phyloP scores from a whole-genome alignment of 352 stramenopile genomes.

The Globisporangium megalacanthum region DNA sequence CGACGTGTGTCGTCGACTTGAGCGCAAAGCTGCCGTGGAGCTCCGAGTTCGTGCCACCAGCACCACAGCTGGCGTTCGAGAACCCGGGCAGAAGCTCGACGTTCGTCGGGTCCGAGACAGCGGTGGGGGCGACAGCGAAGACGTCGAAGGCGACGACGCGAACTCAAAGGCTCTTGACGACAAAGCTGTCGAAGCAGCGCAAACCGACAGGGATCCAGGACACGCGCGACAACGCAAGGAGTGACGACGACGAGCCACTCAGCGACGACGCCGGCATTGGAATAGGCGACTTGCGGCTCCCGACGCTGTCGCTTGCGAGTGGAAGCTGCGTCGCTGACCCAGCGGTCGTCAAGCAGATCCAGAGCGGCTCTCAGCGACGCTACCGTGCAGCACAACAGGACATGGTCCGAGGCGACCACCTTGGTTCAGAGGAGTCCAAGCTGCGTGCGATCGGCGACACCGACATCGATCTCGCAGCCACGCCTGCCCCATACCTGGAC shows the following conservation, averaged over 20 bases:
- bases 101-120: background rate
- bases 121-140: background rate
- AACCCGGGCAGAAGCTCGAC: constrained; percentile 22
- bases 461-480: constrained; percentile 8
- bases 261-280: constrained; percentile 50
- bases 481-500: constrained; percentile 36
- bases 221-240: constrained; percentile 5
- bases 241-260: constrained; percentile 1
- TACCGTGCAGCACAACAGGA: constrained; percentile 44
- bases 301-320: constrained; percentile 16
- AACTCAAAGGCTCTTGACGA: constrained; percentile 1
- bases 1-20: constrained; percentile 55
- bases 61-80: constrained; percentile 33
- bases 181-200: constrained; percentile 6
- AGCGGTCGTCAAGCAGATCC: constrained; percentile 39
- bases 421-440: background rate
- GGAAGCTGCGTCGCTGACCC: constrained; percentile 27
- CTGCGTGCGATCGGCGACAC: constrained; percentile 2
- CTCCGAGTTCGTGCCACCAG: constrained; percentile 32
- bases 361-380: constrained; percentile 40
- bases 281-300: constrained; percentile 39
- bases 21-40: constrained; percentile 67
- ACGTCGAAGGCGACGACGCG: background rate
- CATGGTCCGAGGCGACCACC: constrained; percentile 18
- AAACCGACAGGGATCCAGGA: constrained; percentile 6